Percentiles rank a stretch among this genome's conserved stretches.
Evolutionary conservation across 23 red algal species (phyloP).

Genomic region (Gracilaria caudata): DNA sequence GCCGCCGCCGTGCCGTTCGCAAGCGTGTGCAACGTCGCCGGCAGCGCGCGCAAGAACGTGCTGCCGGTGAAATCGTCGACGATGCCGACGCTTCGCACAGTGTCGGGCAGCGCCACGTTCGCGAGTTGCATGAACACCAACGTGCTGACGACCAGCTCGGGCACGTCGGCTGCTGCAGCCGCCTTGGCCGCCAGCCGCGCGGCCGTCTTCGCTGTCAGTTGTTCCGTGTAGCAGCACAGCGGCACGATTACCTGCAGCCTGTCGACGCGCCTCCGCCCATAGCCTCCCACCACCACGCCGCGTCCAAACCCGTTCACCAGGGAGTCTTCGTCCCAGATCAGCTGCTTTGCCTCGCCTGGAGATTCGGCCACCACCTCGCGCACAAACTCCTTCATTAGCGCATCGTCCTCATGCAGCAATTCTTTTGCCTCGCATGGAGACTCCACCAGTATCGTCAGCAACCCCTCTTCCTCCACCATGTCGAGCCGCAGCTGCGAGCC

Average conservation of each 20-base stretch:
- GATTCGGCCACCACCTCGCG: neutral
- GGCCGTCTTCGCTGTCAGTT: neutral
- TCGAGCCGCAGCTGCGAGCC: neutral
- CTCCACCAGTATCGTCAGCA: neutral
- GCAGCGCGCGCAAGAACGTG: neutral
- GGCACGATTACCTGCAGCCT: neutral
- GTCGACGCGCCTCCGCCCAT: neutral
- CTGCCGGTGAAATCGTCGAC: neutral
- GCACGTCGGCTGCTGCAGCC: neutral
- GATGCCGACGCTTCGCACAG: neutral
- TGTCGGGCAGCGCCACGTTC: neutral
- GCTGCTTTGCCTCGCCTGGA: too few species aligned
- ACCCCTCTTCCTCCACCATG: neutral
- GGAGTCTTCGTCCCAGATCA: neutral
- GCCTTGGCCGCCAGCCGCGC: neutral
- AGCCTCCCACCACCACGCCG: neutral
- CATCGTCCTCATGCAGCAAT: neutral
- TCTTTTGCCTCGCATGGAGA: neutral
- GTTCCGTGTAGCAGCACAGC: neutral
- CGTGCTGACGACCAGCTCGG: neutral
- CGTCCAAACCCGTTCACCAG: neutral
- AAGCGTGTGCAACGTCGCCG: neutral
- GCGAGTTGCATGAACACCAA: neutral
- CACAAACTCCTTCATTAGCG: constrained; percentile 10
- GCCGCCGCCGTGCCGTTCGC: neutral